phyloP scores from a whole-genome alignment of 177 flowering plant species.

The Vitis hybrid region DNA sequence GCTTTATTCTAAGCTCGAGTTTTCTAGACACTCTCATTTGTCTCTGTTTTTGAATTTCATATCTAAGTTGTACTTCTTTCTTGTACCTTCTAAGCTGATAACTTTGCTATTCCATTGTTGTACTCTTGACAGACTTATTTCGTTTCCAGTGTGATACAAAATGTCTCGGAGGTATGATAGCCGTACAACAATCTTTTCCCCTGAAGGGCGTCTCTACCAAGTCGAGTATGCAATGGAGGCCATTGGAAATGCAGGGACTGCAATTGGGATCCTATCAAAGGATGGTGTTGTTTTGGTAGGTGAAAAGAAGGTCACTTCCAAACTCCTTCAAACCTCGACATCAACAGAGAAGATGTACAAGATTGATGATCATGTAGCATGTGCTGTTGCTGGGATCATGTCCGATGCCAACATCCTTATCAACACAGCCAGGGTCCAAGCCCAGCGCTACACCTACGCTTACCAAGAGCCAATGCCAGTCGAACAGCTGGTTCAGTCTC shows the following conservation, averaged over 20 bases:
- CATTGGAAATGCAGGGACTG: slow-evolving; percentile 60
- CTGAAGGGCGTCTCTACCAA: slow-evolving; percentile 65
- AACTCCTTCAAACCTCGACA: slow-evolving; percentile 55
- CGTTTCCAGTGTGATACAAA: not conserved
- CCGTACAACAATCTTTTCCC: slow-evolving; percentile 62
- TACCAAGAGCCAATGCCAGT: slow-evolving; percentile 71
- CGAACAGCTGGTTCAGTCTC: slow-evolving; percentile 61
- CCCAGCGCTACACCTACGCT: slow-evolving; percentile 46
- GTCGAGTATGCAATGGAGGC: slow-evolving; percentile 72
- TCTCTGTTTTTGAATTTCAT: too few relatives aligned
- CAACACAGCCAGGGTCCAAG: slow-evolving; percentile 58
- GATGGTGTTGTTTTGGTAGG: slow-evolving; percentile 59
- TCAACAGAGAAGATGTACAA: slow-evolving; percentile 65
- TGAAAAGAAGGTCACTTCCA: slow-evolving; percentile 64
- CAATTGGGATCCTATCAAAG: slow-evolving; percentile 48
- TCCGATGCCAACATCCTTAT: slow-evolving; percentile 63
- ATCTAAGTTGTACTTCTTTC: too few relatives aligned
- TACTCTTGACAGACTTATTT: too few relatives aligned
- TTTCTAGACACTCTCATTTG: too few relatives aligned
- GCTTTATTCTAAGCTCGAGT: too few relatives aligned
- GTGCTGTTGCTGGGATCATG: slow-evolving; percentile 66
- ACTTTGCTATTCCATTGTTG: too few relatives aligned
- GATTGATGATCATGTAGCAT: slow-evolving; percentile 59
- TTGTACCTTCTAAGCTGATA: too few relatives aligned
- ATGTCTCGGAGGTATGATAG: slow-evolving; percentile 72